Evolutionary conservation across 2,329 filamentous ascomycete genomes (phyloP), one percentile per base, ranked within the genome.

Genomic region (Pseudonectria buxi): DNA sequence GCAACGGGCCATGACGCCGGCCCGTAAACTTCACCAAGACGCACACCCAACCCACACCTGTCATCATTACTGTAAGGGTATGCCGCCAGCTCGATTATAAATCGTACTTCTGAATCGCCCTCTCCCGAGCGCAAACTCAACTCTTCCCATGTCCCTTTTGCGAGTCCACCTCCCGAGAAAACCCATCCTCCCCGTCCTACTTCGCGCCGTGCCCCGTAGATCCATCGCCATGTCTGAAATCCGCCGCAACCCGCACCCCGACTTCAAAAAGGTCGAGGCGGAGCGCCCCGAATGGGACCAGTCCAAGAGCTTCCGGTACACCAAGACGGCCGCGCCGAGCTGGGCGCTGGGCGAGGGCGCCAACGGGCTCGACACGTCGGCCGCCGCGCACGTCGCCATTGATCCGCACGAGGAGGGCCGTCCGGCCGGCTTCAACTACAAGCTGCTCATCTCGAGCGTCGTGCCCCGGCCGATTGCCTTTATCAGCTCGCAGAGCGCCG

Each of bases 401-500:
- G 82, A 95, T 59, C 89, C 89, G 0, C 79, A 89, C 57, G 81
- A 72, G 37, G 66, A 78, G 18, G 84, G 80, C 24, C 75, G 89
- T 1, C 72, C 78, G 0, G 63, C 76, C 0, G 64, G 68, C 2
- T 78, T 75, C 64, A 95, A 95, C 71, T 95, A 96, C 74, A 95
- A 94, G 64, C 75, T 95, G 11, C 69, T 95, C 42, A 94, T 95
- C 60, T 85, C 79, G 13, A 79, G 78, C 44, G 77, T 95, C 47
- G 74, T 88, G 12, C 90, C 90, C 1, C 77, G 90, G 10, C 90
- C 90, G 10, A 82, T 95, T 54, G 77, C 74, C 34, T 75, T 81
- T 57, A 55, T 81, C 24, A 76, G 71, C 40, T 76, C 77, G 9
- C 56, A 62, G 35, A 67, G 68, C 14, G 49, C 61, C 4, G 82